phyloP scores from a whole-genome alignment of 1,284 basidiomycete species.

The Rhodofomes roseus region DNA sequence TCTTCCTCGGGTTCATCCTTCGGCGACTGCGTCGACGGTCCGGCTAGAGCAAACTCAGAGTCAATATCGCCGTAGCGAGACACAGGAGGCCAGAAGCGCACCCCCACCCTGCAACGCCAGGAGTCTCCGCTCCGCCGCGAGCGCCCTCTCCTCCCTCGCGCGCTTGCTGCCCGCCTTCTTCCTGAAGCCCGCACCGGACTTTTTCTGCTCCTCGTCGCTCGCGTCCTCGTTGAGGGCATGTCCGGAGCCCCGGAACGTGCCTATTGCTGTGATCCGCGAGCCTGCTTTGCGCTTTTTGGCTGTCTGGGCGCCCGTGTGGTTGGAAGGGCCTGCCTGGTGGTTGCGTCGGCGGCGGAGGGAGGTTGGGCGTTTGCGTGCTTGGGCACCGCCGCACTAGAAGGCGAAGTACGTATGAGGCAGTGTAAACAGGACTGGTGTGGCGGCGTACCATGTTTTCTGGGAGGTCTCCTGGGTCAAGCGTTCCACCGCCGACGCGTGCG shows the following conservation, averaged over 20 bases:
- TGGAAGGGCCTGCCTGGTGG: constrained; percentile 43
- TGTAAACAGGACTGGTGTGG: not conserved
- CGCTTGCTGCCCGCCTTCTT: constrained; percentile 71
- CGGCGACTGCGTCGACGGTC: constrained; percentile 14
- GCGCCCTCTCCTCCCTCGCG: constrained; percentile 69
- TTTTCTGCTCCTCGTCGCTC: constrained; percentile 37
- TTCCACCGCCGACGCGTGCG: constrained; percentile 45
- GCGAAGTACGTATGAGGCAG: constrained; percentile 3
- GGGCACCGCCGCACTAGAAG: constrained; percentile 75
- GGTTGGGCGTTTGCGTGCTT: constrained; percentile 52
- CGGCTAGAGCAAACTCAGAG: constrained; percentile 3
- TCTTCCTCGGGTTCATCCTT: constrained; percentile 19
- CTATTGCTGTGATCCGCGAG: constrained; percentile 54
- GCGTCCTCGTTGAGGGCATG: constrained; percentile 42
- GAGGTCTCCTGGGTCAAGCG: constrained; percentile 50
- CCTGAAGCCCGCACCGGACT: constrained; percentile 55
- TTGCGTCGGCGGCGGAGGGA: constrained; percentile 41
- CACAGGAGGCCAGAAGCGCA: constrained; percentile 13
- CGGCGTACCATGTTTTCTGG: constrained; percentile 69
- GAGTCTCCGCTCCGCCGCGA: constrained; percentile 65
- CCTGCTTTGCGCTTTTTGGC: constrained; percentile 68
- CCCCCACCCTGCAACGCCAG: constrained; percentile 38
- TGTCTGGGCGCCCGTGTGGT: constrained; percentile 55
- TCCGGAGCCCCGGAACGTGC: constrained; percentile 57
- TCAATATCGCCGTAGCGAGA: not conserved